These are phyloP conservation scores for Alternaria sp. DNA, from an alignment of 2,329 filamentous ascomycete species.

Conservation along the genomic window DNA sequence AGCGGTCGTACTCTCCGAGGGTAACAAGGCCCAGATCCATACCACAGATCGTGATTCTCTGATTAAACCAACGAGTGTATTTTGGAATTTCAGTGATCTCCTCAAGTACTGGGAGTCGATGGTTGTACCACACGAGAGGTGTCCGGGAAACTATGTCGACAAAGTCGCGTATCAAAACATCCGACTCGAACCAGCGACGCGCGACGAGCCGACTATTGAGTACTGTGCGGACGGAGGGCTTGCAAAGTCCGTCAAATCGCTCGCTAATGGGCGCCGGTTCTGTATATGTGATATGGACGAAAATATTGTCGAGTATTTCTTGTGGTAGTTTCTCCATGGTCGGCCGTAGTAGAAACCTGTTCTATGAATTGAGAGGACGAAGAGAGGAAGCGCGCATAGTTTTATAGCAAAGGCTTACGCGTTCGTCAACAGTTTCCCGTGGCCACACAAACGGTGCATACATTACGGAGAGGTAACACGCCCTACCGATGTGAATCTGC, in stretches of 20 bases:
- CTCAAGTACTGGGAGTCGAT: background rate
- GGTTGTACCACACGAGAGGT: background rate
- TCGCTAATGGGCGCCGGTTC: background rate
- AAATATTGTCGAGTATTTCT: background rate
- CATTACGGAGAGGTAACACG: background rate
- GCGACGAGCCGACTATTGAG: background rate
- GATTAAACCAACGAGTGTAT: background rate
- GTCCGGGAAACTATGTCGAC: background rate
- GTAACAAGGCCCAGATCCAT: background rate
- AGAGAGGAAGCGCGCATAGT: background rate
- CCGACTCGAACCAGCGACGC: background rate
- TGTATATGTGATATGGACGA: background rate
- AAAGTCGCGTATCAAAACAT: background rate
- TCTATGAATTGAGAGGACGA: background rate
- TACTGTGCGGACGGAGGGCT: background rate
- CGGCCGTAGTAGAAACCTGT: background rate
- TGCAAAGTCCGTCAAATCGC: background rate
- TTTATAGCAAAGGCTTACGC: background rate
- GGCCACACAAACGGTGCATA: background rate
- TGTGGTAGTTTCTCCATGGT: background rate
- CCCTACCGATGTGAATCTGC: background rate
- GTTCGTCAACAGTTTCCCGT: background rate
- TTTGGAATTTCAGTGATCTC: background rate
- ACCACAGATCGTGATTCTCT: background rate
- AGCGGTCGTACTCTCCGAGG: background rate